These are phyloP conservation scores for Yarrowia phangngaensis DNA, from an alignment of 805 yeast genomes.

Conservation along the genomic window DNA sequence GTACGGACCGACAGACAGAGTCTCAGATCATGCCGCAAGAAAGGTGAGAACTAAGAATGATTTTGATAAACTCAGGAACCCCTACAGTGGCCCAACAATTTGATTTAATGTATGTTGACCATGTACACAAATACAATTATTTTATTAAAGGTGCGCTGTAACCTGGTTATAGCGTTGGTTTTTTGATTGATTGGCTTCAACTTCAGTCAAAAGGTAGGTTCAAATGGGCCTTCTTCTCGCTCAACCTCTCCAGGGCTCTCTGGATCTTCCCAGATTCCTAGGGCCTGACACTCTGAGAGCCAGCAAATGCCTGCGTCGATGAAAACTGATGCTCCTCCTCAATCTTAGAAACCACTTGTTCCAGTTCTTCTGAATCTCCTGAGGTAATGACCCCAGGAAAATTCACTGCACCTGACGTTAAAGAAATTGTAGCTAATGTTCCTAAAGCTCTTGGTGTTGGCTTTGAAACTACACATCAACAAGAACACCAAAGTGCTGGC, in stretches of 20 bases:
- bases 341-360: too few species aligned
- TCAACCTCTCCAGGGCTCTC: not conserved
- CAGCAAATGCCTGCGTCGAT: too few species aligned
- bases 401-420: too few species aligned
- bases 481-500: not conserved
- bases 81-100: slow-evolving; percentile 26
- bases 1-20: slow-evolving; percentile 18
- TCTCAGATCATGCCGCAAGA: slow-evolving; percentile 22
- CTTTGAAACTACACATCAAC: not conserved
- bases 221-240: too few species aligned
- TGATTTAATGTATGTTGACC: slow-evolving; percentile 27
- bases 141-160: slow-evolving; percentile 24
- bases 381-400: too few species aligned
- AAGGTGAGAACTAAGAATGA: slow-evolving; percentile 25
- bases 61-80: slow-evolving; percentile 26
- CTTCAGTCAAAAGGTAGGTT: too few species aligned
- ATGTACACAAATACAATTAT: slow-evolving; percentile 26
- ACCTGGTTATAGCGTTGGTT: slow-evolving; percentile 10
- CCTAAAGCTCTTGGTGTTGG: slow-evolving; percentile 10
- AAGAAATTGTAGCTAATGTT: too few species aligned
- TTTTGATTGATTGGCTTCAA: too few species aligned
- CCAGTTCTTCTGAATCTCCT: too few species aligned
- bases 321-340: too few species aligned
- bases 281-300: too few species aligned
- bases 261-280: too few species aligned